Evolutionary conservation across 306 rosid genomes (phyloP).

Genomic region (Notholithocarpus densiflorus): DNA sequence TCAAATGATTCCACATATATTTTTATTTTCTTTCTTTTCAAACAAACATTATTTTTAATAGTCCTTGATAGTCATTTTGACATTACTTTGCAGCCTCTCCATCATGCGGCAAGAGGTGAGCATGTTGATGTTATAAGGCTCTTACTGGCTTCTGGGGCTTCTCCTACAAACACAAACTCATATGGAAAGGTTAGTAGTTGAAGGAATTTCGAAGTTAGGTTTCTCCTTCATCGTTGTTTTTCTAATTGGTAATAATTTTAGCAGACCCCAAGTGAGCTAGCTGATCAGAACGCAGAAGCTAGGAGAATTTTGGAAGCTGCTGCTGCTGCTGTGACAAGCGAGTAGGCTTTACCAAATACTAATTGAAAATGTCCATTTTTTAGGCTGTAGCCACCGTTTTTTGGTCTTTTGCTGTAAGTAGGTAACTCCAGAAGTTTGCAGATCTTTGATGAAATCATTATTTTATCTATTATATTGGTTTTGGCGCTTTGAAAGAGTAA

Average conservation of each 20-base stretch:
- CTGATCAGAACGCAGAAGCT: constrained; percentile 70
- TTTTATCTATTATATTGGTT: background rate
- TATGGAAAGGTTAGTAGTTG: constrained; percentile 58
- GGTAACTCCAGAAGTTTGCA: background rate
- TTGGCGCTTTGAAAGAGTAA: background rate
- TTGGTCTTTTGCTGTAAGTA: background rate
- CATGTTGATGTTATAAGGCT: constrained; percentile 59
- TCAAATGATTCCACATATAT: background rate
- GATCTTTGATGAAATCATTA: background rate
- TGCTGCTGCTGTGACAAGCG: constrained; percentile 26
- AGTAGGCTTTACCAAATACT: constrained; percentile 22
- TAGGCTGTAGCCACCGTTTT: background rate
- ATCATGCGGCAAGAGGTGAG: constrained; percentile 94
- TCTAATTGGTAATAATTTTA: constrained; percentile 7
- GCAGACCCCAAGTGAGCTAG: constrained; percentile 68
- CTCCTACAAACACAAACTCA: constrained; percentile 52
- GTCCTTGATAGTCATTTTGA: constrained; percentile 12
- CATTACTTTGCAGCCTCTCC: constrained; percentile 71
- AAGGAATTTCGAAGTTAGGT: background rate
- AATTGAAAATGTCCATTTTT: constrained; percentile 4
- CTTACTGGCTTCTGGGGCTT: constrained; percentile 68
- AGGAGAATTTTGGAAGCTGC: constrained; percentile 58
- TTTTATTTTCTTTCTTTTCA: background rate
- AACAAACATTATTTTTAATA: background rate
- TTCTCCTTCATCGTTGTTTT: background rate